These are phyloP conservation scores for Neurospora sp. DNA, from an alignment of 495 filamentous ascomycete species.

Conservation along the genomic window DNA sequence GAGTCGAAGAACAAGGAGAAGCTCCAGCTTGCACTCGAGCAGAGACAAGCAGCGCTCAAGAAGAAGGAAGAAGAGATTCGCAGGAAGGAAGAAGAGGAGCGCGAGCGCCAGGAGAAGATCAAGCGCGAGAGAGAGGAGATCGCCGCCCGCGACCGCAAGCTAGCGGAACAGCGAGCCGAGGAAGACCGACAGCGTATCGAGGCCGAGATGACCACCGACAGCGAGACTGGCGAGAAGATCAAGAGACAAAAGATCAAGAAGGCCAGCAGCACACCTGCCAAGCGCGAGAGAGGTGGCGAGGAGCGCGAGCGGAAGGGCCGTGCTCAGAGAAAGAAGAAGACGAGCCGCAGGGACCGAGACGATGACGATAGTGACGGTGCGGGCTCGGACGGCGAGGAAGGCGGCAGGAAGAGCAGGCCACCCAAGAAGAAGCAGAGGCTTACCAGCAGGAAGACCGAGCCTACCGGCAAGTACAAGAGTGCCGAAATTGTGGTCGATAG, in stretches of 20 bases:
- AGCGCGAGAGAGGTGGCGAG: constrained; percentile 9
- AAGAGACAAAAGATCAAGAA: constrained; percentile 64
- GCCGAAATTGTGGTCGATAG: constrained; percentile 71
- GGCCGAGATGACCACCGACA: constrained; percentile 64
- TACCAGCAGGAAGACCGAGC: constrained; percentile 41
- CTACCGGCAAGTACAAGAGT: constrained; percentile 59
- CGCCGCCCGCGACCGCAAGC: constrained; percentile 59
- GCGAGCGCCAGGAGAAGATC: constrained; percentile 65
- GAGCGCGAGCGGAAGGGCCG: constrained; percentile 4
- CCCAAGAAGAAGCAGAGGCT: constrained; percentile 54
- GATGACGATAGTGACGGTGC: constrained; percentile 24
- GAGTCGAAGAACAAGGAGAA: constrained; percentile 87
- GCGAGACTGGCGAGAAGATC: constrained; percentile 64
- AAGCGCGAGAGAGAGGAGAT: constrained; percentile 73
- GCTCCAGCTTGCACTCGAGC: constrained; percentile 61
- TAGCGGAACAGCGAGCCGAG: constrained; percentile 58
- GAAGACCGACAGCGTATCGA: constrained; percentile 60
- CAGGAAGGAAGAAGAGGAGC: constrained; percentile 50
- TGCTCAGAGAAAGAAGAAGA: constrained; percentile 10
- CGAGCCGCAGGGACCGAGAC: background rate
- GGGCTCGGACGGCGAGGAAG: constrained; percentile 22
- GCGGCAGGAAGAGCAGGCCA: constrained; percentile 32
- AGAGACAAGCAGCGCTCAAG: constrained; percentile 65
- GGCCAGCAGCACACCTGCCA: background rate
- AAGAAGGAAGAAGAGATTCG: constrained; percentile 62